phyloP scores from a whole-genome alignment of 2,329 filamentous ascomycete species.

The Elsinoe batatas region DNA sequence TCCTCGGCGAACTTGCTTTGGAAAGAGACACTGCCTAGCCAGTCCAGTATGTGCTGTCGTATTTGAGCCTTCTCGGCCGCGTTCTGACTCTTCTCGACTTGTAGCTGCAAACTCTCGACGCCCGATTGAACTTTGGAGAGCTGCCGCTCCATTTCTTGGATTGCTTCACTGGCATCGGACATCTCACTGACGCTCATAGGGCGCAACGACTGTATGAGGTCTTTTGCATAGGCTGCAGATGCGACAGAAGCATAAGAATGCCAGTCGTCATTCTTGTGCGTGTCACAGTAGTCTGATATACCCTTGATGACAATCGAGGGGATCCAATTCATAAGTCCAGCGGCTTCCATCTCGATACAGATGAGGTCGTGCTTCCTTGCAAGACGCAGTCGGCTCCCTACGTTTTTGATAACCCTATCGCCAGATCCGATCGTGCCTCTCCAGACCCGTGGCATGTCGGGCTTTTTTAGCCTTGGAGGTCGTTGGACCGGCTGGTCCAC shows the following conservation, averaged over 20 bases:
- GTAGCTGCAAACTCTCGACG: not conserved
- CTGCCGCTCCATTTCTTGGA: not conserved
- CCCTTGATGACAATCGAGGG: conserved; percentile 21
- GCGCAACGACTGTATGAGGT: conserved; percentile 11
- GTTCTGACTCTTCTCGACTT: not conserved
- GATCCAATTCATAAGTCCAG: conserved; percentile 9
- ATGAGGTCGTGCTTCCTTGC: conserved; percentile 13
- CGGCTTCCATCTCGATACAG: conserved; percentile 18
- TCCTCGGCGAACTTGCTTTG: not conserved
- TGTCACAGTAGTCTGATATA: conserved; percentile 21
- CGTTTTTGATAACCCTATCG: conserved; percentile 21
- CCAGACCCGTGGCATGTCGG: conserved; percentile 22
- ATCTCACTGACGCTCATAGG: not conserved
- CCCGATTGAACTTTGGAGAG: not conserved
- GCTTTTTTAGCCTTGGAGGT: conserved; percentile 11
- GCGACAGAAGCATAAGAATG: conserved; percentile 19
- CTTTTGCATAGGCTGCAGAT: conserved; percentile 19
- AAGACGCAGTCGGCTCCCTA: not conserved
- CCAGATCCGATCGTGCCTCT: conserved; percentile 33
- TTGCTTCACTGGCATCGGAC: not conserved
- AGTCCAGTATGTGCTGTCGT: not conserved
- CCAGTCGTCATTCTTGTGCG: conserved; percentile 21
- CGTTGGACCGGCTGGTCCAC: not conserved
- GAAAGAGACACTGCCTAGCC: not conserved
- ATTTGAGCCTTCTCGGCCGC: not conserved